Evolutionary conservation across 1,284 basidiomycete species (phyloP).

Genomic region (Pseudomicrostroma phylloplanum): DNA sequence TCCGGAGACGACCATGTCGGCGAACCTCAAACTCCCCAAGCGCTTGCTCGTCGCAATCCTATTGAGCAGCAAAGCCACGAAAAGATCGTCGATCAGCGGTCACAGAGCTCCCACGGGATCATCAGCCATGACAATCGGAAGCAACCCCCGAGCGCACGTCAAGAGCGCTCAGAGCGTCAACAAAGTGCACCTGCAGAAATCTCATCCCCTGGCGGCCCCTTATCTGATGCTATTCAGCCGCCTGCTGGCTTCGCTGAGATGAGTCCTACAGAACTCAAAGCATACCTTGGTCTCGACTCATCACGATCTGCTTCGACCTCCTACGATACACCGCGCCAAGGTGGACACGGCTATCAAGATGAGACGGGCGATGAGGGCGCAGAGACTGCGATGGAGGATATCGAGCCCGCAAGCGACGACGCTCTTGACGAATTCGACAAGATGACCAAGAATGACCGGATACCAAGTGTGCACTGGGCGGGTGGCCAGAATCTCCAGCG

Average conservation of each 20-base stretch:
- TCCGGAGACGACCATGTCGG: not conserved
- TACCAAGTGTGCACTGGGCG: too few relatives aligned
- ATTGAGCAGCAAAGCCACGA: not conserved
- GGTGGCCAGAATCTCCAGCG: too few relatives aligned
- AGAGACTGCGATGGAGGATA: constrained; percentile 4
- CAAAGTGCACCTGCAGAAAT: not conserved
- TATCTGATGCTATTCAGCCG: not conserved
- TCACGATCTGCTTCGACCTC: not conserved
- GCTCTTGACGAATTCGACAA: not conserved
- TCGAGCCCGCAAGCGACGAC: not conserved
- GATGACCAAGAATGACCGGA: not conserved
- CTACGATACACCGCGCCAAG: not conserved
- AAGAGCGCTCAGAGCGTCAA: not conserved
- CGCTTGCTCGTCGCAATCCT: not conserved
- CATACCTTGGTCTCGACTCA: constrained; percentile 1
- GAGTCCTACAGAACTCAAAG: not conserved
- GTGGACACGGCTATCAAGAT: not conserved
- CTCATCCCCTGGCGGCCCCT: not conserved
- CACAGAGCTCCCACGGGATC: too few relatives aligned
- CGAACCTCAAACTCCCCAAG: not conserved
- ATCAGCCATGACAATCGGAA: too few relatives aligned
- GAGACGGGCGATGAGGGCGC: constrained; percentile 2
- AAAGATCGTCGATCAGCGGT: too few relatives aligned
- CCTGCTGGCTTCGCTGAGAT: constrained; percentile 4
- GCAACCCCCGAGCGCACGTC: not conserved